Evolutionary conservation across 805 yeast genomes (phyloP).

Genomic region (Suhomyces faveliae): DNA sequence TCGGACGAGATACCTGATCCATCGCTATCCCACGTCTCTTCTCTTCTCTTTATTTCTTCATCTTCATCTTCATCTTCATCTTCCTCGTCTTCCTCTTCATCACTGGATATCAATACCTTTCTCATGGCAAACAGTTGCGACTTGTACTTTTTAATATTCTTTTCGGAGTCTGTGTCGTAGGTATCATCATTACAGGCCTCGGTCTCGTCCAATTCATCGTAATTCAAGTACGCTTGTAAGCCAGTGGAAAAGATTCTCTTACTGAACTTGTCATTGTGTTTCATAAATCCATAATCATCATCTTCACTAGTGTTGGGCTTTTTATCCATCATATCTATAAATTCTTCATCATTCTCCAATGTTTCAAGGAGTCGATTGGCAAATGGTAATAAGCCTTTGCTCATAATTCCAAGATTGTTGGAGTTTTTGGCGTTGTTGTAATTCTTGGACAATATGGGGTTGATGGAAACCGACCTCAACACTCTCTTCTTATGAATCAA

Average conservation of each 20-base stretch:
- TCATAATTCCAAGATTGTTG: slow-evolving; percentile 2
- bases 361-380: slow-evolving; percentile 2
- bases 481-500: slow-evolving; percentile 44
- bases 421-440: slow-evolving; percentile 2
- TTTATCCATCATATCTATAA: not conserved
- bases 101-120: slow-evolving; percentile 9
- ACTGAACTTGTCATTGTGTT: slow-evolving; percentile 22
- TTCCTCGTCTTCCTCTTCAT: slow-evolving; percentile 13
- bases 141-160: slow-evolving; percentile 32
- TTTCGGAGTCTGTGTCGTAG: slow-evolving; percentile 12
- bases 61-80: slow-evolving; percentile 14
- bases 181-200: slow-evolving; percentile 10
- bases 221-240: slow-evolving; percentile 23
- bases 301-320: slow-evolving; percentile 15
- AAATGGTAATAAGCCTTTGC: slow-evolving; percentile 3
- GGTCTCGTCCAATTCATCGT: slow-evolving; percentile 18
- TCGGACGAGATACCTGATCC: slow-evolving; percentile 12
- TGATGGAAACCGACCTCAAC: slow-evolving; percentile 36
- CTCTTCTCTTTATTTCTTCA: slow-evolving; percentile 2
- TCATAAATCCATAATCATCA: slow-evolving; percentile 32
- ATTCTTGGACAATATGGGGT: slow-evolving; percentile 19
- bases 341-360: not conserved
- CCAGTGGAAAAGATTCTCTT: slow-evolving; percentile 29
- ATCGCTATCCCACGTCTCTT: slow-evolving; percentile 6
- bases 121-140: slow-evolving; percentile 31